A percentile compares a stretch with the other conserved stretches of the same genome.
Evolutionary conservation across 1,284 basidiomycete species (phyloP).

Genomic region (Porodaedalea pini): DNA sequence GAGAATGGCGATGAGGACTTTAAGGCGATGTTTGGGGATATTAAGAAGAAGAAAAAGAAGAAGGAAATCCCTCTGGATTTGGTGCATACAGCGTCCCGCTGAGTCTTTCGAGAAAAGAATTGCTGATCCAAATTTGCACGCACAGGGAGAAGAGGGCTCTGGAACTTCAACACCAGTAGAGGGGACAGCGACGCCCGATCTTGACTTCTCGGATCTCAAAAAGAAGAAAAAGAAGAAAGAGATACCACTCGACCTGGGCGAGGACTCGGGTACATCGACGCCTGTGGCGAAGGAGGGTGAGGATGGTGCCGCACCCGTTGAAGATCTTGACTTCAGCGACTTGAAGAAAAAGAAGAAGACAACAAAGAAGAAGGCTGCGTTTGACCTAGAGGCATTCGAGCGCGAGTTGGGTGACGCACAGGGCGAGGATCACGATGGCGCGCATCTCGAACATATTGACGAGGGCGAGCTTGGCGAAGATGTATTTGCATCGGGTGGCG

Average conservation of each 20-base stretch:
- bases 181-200: conserved; percentile 47
- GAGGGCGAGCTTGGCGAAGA: conserved; percentile 84
- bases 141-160: conserved; percentile 57
- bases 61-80: conserved; percentile 84
- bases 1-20: conserved; percentile 67
- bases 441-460: conserved; percentile 58
- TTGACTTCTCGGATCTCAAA: conserved; percentile 83
- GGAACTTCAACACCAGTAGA: conserved; percentile 57
- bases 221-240: conserved; percentile 88
- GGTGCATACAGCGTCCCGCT: conserved; percentile 42
- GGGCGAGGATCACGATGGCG: conserved; percentile 35
- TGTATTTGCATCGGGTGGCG: conserved; percentile 63
- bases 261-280: conserved; percentile 24
- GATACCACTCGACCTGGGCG: conserved; percentile 55
- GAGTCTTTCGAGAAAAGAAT: background rate
- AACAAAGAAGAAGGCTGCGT: conserved; percentile 42
- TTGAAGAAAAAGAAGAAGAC: conserved; percentile 74
- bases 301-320: conserved; percentile 31
- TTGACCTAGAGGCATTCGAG: conserved; percentile 49
- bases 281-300: conserved; percentile 28
- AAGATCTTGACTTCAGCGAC: conserved; percentile 33
- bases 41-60: conserved; percentile 94
- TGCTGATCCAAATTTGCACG: conserved; percentile 13
- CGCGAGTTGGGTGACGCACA: conserved; percentile 56
- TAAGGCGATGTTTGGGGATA: conserved; percentile 81